Percentiles rank a stretch among this genome's conserved stretches.
phyloP scores from a whole-genome alignment of 495 filamentous ascomycete species.

The Corynascus novoguineensis region DNA sequence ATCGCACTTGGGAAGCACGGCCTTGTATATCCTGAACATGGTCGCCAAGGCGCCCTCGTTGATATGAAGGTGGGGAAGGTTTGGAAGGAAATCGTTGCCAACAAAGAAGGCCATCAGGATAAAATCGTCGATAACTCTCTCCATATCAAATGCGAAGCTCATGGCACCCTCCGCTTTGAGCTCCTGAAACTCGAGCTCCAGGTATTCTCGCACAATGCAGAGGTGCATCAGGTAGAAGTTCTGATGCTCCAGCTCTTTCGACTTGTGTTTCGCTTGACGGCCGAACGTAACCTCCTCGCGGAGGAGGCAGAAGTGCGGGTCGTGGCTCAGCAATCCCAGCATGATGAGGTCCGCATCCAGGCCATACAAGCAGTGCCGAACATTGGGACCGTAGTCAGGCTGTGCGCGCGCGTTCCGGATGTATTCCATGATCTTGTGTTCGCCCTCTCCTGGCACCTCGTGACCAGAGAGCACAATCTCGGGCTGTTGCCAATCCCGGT shows the following conservation, averaged over 20 bases:
- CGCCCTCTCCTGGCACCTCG: slow-evolving; percentile 97
- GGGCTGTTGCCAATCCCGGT: slow-evolving; percentile 92
- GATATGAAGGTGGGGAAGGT: slow-evolving; percentile 93
- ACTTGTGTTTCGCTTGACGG: slow-evolving; percentile 73
- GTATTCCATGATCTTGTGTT: slow-evolving; percentile 99
- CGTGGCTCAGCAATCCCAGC: slow-evolving; percentile 92
- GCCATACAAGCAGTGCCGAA: slow-evolving; percentile 95
- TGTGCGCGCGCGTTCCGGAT: slow-evolving; percentile 95
- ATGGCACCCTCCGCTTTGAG: slow-evolving; percentile 71
- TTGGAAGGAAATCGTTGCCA: slow-evolving; percentile 98
- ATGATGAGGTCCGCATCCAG: slow-evolving; percentile 98
- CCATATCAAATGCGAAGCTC: slow-evolving; percentile 83
- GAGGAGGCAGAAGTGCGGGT: slow-evolving; percentile 95
- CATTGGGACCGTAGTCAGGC: slow-evolving; percentile 86
- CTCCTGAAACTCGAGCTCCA: slow-evolving; percentile 95
- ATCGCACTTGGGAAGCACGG: slow-evolving; percentile 75
- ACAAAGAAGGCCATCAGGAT: slow-evolving; percentile 99
- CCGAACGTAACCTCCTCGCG: slow-evolving; percentile 98
- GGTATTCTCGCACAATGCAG: slow-evolving; percentile 93
- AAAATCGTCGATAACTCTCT: slow-evolving; percentile 96
- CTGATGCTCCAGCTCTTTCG: slow-evolving; percentile 95
- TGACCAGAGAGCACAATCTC: slow-evolving; percentile 96
- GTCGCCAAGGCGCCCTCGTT: slow-evolving; percentile 93
- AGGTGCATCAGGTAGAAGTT: slow-evolving; percentile 98
- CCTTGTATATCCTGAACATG: slow-evolving; percentile 97